Base-by-base conservation (phyloP, 2,329 filamentous ascomycete species). In the Fusarium concolor region DNA sequence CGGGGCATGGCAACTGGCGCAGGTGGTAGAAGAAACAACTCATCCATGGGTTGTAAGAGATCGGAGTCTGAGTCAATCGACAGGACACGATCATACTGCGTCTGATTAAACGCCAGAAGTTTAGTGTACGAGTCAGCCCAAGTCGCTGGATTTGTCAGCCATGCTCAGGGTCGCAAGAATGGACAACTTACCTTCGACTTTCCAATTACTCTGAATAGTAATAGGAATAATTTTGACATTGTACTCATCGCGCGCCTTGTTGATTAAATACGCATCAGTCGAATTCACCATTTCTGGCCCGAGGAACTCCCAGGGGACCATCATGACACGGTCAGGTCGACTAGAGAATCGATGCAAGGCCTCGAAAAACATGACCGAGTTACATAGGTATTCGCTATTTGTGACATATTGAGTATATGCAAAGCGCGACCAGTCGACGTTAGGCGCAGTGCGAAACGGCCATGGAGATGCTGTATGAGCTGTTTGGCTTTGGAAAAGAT, bases 81-180 rank as follows among this genome's bases (percentile, higher is more conserved):
- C 10, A 81, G 67, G 2, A 84, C 80, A 0, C 77, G 74, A 0
- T 62, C 56, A 38, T 91, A 92, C 56, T 89, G 82, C 1, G 86
- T 87, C 52, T 91, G 87, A 60, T 89, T 89, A 74, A 92, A 92
- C 3, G 89, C 88, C 20, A 90, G 83, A 33, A 92, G 84, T 74
- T 93, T 92, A 22, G 89, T 90, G 70, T 88, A 88, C 4, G 86
- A 88, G 35, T 86, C 84, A 57, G 87, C 85, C 89, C 88, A 91
- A 3, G 87, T 87, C 15, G 79, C 81, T 77, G 11, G 24, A 31
- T n/a, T 20, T n/a, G 15, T 54, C 7, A 54, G 31, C 2, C 20
- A 14, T 37, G 8, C 12, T 6, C 8, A 6, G 7, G 15, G 4
- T 29, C 8, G 6, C 10, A 8, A 14, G 6, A 5, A 9, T 4